Evolutionary conservation across 306 rosid genomes (phyloP), one percentile per base, ranked within the genome.

Genomic region (Casuarina equisetifolia): DNA sequence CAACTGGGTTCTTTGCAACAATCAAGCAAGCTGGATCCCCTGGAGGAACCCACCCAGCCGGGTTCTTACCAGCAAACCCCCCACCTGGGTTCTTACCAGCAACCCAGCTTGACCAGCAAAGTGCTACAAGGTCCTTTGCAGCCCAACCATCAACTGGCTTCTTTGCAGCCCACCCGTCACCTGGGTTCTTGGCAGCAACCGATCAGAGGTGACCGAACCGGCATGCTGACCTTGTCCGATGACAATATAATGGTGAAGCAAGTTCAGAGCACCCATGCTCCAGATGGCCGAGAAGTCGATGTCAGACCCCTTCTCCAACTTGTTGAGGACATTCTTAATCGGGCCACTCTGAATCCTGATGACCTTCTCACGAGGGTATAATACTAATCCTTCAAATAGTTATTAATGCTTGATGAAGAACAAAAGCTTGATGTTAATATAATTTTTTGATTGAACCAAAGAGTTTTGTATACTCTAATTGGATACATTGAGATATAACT

Each of bases 241-340:
- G 91, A 87, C 78, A 82, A 6, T 61, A 43, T 63, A 13, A 70
- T 85, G 72, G 76, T 87, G 74, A 87, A 84, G 79, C 89, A 87
- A 74, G 61, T 90, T 66, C 50, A 59, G 50, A 70, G 79, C 72
- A 85, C 89, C 10, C 91, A 90, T 74, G 75, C 44, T 53, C 88
- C 91, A 32, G 91, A 85, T 51, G 87, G 72, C 53, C 78, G 77
- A 5, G 87, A 82, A 1, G 81, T 82, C 58, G 86, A 87, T 73
- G 78, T 79, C 46, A 84, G 76, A 70, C 84, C 91, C 46, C 90
- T 90, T 80, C 87, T 90, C 16, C 77, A 52, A 51, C 70, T 87
- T 20, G 90, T 90, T 35, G 93, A 90, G 73, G 88, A 90, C 74
- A 83, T 90, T 78, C 83, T 90, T 39, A 76, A 38, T 51, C 81